Conservation (phyloP, 768 basidiomycete species). For the Jaapia argillacea region DNA sequence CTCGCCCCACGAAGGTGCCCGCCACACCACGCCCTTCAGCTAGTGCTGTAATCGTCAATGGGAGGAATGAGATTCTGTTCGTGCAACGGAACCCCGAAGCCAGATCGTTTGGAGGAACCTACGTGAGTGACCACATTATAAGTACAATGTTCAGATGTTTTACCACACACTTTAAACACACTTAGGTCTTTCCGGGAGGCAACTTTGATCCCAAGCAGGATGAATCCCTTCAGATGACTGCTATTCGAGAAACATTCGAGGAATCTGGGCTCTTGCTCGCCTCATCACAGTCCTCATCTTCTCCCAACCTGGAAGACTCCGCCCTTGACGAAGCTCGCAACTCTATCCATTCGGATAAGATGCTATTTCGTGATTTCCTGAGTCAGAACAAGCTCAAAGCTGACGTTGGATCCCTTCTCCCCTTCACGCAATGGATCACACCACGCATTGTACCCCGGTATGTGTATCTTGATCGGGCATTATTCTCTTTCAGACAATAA, state of each 20-base stretch:
- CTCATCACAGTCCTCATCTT: slow-evolving; percentile 19
- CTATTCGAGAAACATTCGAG: slow-evolving; percentile 71
- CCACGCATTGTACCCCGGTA: slow-evolving; percentile 46
- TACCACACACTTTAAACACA: background rate
- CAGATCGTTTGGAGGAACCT: slow-evolving; percentile 53
- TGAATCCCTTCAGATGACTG: slow-evolving; percentile 43
- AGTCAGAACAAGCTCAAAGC: slow-evolving; percentile 30
- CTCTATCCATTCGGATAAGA: slow-evolving; percentile 42
- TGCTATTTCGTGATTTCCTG: slow-evolving; percentile 45
- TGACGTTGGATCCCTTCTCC: slow-evolving; percentile 39
- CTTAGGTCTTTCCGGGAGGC: slow-evolving; percentile 70
- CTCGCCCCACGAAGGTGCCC: slow-evolving; percentile 1
- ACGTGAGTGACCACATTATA: slow-evolving; percentile 28
- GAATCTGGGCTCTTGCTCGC: slow-evolving; percentile 62
- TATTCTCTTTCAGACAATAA: background rate
- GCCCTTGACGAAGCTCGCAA: slow-evolving; percentile 43
- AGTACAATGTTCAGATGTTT: slow-evolving; percentile 2
- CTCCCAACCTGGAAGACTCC: slow-evolving; percentile 15
- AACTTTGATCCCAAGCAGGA: slow-evolving; percentile 58
- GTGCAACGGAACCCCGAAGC: slow-evolving; percentile 63
- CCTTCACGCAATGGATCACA: slow-evolving; percentile 71
- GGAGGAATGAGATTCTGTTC: slow-evolving; percentile 55
- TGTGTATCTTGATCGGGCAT: slow-evolving; percentile 6
- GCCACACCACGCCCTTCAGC: slow-evolving; percentile 48
- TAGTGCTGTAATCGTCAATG: slow-evolving; percentile 56